Evolutionary conservation across 78 protist species (phyloP).

Genomic region (Chrysochromulina parva): DNA sequence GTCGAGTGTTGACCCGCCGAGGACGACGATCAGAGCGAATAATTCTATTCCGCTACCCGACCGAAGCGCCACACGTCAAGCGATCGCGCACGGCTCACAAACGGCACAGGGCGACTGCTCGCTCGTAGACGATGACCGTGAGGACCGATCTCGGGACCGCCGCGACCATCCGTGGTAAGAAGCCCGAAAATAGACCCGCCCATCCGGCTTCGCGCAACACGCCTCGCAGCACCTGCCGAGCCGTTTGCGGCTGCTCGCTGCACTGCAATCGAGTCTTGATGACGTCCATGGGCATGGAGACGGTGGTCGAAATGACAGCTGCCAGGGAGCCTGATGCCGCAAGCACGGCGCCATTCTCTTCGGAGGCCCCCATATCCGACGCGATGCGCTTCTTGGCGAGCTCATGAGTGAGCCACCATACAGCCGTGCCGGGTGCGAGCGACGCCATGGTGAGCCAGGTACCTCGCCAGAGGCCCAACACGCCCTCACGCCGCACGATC

Average conservation of each 20-base stretch:
- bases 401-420: conserved; percentile 22
- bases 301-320: not conserved
- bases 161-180: not conserved
- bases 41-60: too few relatives aligned
- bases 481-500: not conserved
- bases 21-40: too few relatives aligned
- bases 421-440: not conserved
- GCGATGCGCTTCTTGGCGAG: not conserved
- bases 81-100: too few relatives aligned
- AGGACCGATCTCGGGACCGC: not conserved
- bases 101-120: not conserved
- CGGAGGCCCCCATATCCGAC: too few relatives aligned
- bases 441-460: not conserved
- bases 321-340: not conserved
- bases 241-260: too few relatives aligned
- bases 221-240: not conserved
- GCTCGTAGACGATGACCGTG: not conserved
- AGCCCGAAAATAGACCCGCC: not conserved
- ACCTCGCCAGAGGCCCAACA: conserved; percentile 31
- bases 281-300: not conserved
- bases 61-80: too few relatives aligned
- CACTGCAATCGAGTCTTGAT: not conserved
- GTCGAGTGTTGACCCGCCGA: too few relatives aligned
- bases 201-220: not conserved
- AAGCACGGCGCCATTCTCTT: not conserved